Evolutionary conservation across 768 basidiomycete genomes (phyloP).

Genomic region (Hericium rajendrae): DNA sequence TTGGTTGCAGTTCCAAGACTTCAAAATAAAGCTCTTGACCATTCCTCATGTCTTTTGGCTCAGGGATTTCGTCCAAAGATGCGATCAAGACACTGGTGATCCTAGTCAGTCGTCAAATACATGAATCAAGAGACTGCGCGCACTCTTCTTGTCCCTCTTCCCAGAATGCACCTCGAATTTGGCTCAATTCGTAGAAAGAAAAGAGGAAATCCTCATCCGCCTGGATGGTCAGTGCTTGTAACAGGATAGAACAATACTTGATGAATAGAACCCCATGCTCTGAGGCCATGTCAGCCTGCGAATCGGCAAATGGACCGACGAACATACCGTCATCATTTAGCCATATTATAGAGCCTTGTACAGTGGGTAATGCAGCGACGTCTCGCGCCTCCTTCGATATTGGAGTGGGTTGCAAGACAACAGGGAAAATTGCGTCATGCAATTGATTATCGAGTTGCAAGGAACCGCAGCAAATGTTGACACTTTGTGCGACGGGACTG

Average conservation of each 20-base stretch:
- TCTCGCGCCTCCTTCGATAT: slow-evolving; percentile 66
- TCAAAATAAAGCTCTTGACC: slow-evolving; percentile 92
- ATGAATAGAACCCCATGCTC: slow-evolving; percentile 98
- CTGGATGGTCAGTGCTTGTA: slow-evolving; percentile 92
- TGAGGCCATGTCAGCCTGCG: slow-evolving; percentile 22
- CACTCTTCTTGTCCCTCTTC: slow-evolving; percentile 71
- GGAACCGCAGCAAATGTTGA: slow-evolving; percentile 74
- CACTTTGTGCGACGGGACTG: slow-evolving; percentile 67
- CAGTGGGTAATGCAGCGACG: slow-evolving; percentile 76
- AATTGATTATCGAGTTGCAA: slow-evolving; percentile 97
- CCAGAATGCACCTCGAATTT: slow-evolving; percentile 89
- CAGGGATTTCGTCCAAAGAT: slow-evolving; percentile 55
- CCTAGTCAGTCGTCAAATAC: slow-evolving; percentile 1
- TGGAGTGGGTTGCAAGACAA: slow-evolving; percentile 89
- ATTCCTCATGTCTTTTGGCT: slow-evolving; percentile 52
- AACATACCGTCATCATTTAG: slow-evolving; percentile 81
- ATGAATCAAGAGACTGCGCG: slow-evolving; percentile 17
- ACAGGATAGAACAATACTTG: slow-evolving; percentile 90
- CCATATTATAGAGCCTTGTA: slow-evolving; percentile 82
- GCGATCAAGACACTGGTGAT: slow-evolving; percentile 57
- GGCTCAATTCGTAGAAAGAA: slow-evolving; percentile 82
- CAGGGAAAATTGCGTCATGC: slow-evolving; percentile 91
- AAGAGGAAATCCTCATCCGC: slow-evolving; percentile 97
- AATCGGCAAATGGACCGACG: too few species aligned
- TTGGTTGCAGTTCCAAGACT: slow-evolving; percentile 88